A percentile compares a stretch with the other conserved stretches of the same genome.
phyloP scores from a whole-genome alignment of 1,284 basidiomycete species.

The Cutaneotrichosporon spelunceum region DNA sequence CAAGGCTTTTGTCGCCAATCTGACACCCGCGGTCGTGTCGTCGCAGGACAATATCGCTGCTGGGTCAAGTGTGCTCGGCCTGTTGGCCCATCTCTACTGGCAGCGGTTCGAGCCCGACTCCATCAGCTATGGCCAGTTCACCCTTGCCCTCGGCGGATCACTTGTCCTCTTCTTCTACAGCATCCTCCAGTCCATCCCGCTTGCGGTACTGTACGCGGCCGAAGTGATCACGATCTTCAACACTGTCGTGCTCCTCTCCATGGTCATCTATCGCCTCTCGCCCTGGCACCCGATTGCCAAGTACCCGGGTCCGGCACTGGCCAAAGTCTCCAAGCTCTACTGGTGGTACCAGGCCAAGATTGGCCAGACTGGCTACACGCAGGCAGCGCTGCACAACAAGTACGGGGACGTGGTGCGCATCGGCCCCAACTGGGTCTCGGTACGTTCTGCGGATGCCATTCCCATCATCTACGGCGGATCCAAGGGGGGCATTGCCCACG shows the following conservation, averaged over 20 bases:
- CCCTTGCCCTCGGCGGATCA: background rate
- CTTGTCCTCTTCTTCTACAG: background rate
- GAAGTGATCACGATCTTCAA: slow-evolving; percentile 5
- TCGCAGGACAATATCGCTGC: slow-evolving; percentile 3
- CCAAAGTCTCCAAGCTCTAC: slow-evolving; percentile 16
- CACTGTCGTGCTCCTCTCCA: background rate
- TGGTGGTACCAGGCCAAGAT: slow-evolving; percentile 12
- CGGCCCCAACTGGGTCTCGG: slow-evolving; percentile 79
- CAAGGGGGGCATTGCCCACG: background rate
- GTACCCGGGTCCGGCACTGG: slow-evolving; percentile 10
- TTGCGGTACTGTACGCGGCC: background rate
- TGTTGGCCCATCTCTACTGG: slow-evolving; percentile 10
- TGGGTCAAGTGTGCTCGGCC: background rate
- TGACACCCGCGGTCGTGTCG: background rate
- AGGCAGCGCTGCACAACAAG: slow-evolving; percentile 11
- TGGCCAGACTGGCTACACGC: slow-evolving; percentile 16
- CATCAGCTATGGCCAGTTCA: slow-evolving; percentile 6
- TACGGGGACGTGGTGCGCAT: slow-evolving; percentile 64
- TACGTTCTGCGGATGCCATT: slow-evolving; percentile 74
- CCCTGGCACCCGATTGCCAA: slow-evolving; percentile 17
- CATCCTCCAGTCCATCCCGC: background rate
- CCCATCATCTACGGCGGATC: slow-evolving; percentile 64
- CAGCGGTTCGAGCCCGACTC: slow-evolving; percentile 13
- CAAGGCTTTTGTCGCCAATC: background rate
- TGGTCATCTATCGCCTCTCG: slow-evolving; percentile 14